A percentile compares a stretch with the other conserved stretches of the same genome.
Evolutionary conservation across 148 eudicot species (phyloP).

Genomic region (Cornus suecica): DNA sequence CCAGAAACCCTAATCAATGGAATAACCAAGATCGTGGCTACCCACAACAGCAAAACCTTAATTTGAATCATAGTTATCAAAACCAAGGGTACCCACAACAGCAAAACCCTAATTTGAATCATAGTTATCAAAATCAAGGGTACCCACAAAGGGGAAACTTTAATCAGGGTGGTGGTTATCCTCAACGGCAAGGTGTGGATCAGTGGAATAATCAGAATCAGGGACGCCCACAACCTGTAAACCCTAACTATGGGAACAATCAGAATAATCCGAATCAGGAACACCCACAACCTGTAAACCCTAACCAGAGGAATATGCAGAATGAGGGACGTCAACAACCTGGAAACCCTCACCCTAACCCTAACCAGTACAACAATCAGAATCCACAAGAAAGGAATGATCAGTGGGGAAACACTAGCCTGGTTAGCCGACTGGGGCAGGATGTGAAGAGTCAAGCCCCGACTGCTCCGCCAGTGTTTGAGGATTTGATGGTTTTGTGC

Average conservation of each 20-base stretch:
- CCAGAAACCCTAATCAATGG: conserved; percentile 21
- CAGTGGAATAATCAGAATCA: conserved; percentile 39
- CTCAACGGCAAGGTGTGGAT: conserved; percentile 17
- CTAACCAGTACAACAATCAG: conserved; percentile 9
- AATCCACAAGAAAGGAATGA: conserved; percentile 25
- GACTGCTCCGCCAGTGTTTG: conserved; percentile 23
- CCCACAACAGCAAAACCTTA: conserved; percentile 13
- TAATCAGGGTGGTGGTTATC: conserved; percentile 22
- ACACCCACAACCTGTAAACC: conserved; percentile 23
- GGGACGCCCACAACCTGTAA: conserved; percentile 20
- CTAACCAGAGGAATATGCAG: conserved; percentile 35
- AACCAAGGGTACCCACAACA: conserved; percentile 8
- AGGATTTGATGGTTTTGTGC: conserved; percentile 58
- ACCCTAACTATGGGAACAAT: conserved; percentile 17
- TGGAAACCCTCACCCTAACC: conserved; percentile 25
- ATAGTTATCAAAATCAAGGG: conserved; percentile 24
- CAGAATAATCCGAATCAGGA: conserved; percentile 32
- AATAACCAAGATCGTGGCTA: conserved; percentile 24
- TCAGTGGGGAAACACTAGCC: conserved; percentile 14
- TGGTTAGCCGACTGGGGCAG: conserved; percentile 20
- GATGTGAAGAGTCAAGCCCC: conserved; percentile 18
- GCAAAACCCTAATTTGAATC: conserved; percentile 19
- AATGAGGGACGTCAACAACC: conserved; percentile 28
- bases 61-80: conserved; percentile 13
- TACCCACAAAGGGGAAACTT: conserved; percentile 26